Conservation (phyloP, 2,329 filamentous ascomycete species). For the Xylariales sp. region DNA sequence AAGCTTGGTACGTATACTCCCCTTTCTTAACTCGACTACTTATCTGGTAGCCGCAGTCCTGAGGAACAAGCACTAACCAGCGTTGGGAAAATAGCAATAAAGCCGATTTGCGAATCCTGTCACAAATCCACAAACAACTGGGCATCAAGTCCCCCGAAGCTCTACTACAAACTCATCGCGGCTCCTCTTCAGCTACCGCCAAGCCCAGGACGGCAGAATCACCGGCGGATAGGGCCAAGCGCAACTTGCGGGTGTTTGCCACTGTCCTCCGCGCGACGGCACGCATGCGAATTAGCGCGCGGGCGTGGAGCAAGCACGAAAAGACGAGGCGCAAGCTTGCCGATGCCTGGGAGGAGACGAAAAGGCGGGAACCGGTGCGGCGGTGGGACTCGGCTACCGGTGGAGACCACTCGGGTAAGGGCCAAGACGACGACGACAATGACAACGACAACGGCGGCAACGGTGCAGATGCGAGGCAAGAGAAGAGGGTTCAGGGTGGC, state of each 20-base stretch:
- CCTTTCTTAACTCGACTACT: background rate
- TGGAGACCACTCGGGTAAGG: background rate
- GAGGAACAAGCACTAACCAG: conserved; percentile 19
- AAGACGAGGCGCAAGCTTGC: conserved; percentile 42
- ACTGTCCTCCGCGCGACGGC: conserved; percentile 48
- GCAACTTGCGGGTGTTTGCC: conserved; percentile 39
- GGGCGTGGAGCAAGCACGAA: conserved; percentile 48
- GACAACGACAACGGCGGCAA: background rate
- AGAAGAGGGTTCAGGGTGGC: too few species aligned
- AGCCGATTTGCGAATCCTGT: conserved; percentile 80
- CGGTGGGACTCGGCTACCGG: conserved; percentile 3
- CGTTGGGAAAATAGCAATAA: conserved; percentile 68
- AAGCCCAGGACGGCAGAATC: too few species aligned
- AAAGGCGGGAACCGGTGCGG: conserved; percentile 7
- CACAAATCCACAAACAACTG: conserved; percentile 68
- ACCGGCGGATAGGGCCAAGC: conserved; percentile 6
- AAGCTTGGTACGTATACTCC: conserved; percentile 72
- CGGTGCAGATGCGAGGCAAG: too few species aligned
- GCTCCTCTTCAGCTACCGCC: conserved; percentile 16
- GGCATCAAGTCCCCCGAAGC: conserved; percentile 29
- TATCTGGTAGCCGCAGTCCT: background rate
- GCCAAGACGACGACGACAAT: background rate
- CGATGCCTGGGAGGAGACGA: conserved; percentile 38
- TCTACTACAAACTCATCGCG: conserved; percentile 11
- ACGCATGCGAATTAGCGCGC: conserved; percentile 43